phyloP scores from a whole-genome alignment of 257 asterid genomes.

The Lycium barbarum region DNA sequence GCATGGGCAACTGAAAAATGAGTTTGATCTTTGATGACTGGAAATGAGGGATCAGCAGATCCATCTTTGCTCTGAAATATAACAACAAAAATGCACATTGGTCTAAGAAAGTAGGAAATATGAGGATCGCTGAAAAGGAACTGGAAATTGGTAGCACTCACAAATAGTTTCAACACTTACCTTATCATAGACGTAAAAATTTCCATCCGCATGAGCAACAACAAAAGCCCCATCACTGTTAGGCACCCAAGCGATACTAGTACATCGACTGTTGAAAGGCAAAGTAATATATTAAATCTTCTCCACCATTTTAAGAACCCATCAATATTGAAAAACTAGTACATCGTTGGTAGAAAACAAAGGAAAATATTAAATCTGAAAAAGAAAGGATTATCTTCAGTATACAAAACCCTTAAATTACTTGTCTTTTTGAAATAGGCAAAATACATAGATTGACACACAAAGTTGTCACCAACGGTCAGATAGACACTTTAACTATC shows the following conservation, averaged over 20 bases:
- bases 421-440: not conserved
- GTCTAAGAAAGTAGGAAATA: not conserved
- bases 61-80: constrained; percentile 83
- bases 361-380: not conserved
- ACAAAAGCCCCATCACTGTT: constrained; percentile 88
- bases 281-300: constrained; percentile 34
- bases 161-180: constrained; percentile 52
- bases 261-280: constrained; percentile 76
- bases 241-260: constrained; percentile 93
- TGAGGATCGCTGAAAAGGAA: not conserved
- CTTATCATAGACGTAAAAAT: constrained; percentile 88
- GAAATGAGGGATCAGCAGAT: constrained; percentile 95
- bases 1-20: constrained; percentile 96
- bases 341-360: not conserved
- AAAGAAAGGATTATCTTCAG: not conserved
- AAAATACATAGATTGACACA: not conserved
- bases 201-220: constrained; percentile 96
- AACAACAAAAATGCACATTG: constrained; percentile 16
- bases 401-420: not conserved
- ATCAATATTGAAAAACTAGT: not conserved
- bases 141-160: constrained; percentile 14
- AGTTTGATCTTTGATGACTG: constrained; percentile 88
- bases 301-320: not conserved
- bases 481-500: not conserved
- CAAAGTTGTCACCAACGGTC: not conserved